Evolutionary conservation across 805 yeast genomes (phyloP).

Genomic region (Blastobotrys peoriensis): DNA sequence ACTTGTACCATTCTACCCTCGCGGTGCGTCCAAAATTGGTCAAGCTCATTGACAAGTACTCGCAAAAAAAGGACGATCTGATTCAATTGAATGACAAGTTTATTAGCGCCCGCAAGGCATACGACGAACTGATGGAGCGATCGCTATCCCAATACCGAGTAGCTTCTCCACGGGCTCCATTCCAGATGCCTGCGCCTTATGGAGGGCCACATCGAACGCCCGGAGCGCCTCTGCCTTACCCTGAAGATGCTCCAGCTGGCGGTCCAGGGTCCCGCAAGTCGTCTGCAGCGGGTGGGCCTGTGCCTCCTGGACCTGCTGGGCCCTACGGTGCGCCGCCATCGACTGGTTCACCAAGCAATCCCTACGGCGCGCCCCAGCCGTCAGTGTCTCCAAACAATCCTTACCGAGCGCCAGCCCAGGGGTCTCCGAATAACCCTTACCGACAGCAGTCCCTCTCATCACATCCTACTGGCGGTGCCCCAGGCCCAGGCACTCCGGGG

Average conservation of each 20-base stretch:
- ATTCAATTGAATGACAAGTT: conserved; percentile 64
- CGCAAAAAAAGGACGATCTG: conserved; percentile 72
- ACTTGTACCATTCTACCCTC: conserved; percentile 63
- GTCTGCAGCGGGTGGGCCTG: too few species aligned
- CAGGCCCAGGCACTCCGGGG: too few species aligned
- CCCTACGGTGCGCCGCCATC: too few species aligned
- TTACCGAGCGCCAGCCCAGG: too few species aligned
- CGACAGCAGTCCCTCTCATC: too few species aligned
- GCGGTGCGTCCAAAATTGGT: conserved; percentile 72
- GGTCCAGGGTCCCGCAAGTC: too few species aligned
- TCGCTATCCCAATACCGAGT: conserved; percentile 24
- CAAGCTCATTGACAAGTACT: conserved; percentile 68
- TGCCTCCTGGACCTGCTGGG: too few species aligned
- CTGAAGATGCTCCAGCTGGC: neutral
- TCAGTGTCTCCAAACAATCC: too few species aligned
- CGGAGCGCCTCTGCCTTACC: conserved; percentile 5
- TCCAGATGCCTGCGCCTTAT: conserved; percentile 2
- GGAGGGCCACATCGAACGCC: neutral
- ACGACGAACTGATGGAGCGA: conserved; percentile 64
- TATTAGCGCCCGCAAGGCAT: conserved; percentile 58
- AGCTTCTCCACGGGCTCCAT: conserved; percentile 3
- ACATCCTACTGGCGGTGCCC: too few species aligned
- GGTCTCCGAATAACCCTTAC: too few species aligned
- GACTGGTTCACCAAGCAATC: too few species aligned
- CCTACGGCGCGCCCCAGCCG: too few species aligned